Evolutionary conservation across 2,329 filamentous ascomycete species (phyloP), one percentile per base, ranked within the genome.

Genomic region (Fusarium secorum): DNA sequence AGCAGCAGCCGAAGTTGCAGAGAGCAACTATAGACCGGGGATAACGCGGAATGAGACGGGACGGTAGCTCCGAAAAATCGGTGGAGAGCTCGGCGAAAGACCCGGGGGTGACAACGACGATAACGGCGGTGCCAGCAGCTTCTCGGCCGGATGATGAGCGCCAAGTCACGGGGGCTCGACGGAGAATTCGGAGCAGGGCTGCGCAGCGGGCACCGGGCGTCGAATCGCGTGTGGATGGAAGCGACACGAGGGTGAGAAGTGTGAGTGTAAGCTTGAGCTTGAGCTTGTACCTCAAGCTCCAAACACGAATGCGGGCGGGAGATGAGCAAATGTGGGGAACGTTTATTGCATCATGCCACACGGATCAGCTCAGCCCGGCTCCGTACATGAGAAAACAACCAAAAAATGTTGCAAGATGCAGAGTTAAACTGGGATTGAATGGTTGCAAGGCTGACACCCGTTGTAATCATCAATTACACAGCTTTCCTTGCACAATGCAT

Each of bases 261-360:
- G 45, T 54, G 62, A 65, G 62, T 36, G 54, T 46, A 39, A 61
- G 60, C 60, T 44, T 58, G 52, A 46, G 41, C 63, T 64, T 61
- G 67, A 32, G 70, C 64, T 60, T 61, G 66, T 56, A 44, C 28
- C 30, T 33, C 55, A 61, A 74, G 71, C 51, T 66, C 56, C 61
- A 74, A 73, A 73, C 70, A 68, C 67, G 65, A 72, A 73, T 70
- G 63, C 71, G 74, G 38, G 62, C 42, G 35, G 49, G 36, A 55
- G 35, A 63, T 42, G 64, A 45, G 33, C 57, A 67, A 52, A 75
- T 72, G 74, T 75, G 74, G 74, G 58, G 68, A 71, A 58, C 56
- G 26, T 56, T 48, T 61, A 66, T 64, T 51, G 64, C 60, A 77
- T 77, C 70, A 71, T 68, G 73, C 76, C 71, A 75, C 66, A 64